Evolutionary conservation across 1,284 basidiomycete genomes (phyloP).

Genomic region (Ceratobasidium sp.): DNA sequence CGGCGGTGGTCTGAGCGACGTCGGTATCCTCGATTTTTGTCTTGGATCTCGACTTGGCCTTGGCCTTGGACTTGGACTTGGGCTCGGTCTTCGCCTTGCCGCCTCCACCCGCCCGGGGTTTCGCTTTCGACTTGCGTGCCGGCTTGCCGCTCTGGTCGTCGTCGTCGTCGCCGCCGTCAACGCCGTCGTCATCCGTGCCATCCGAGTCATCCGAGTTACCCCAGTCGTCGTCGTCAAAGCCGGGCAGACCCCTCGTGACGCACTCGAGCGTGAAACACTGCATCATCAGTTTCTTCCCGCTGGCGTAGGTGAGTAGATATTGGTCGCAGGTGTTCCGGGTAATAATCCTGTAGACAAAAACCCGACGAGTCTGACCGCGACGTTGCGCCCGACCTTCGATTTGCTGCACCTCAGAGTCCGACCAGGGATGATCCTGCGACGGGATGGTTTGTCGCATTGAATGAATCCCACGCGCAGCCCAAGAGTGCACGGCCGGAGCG

Average conservation of each 20-base stretch:
- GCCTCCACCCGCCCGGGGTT: too few relatives aligned
- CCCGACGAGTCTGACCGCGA: background rate
- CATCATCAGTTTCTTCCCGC: background rate
- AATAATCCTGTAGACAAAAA: background rate
- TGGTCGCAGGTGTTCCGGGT: background rate
- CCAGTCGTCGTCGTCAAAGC: background rate
- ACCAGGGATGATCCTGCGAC: background rate
- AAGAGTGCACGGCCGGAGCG: too few relatives aligned
- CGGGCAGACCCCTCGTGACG: background rate
- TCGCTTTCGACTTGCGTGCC: too few relatives aligned
- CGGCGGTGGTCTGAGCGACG: too few relatives aligned
- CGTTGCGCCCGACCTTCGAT: background rate
- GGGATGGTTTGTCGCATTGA: background rate
- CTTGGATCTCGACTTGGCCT: too few relatives aligned
- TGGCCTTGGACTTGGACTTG: too few relatives aligned
- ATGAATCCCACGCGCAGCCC: background rate
- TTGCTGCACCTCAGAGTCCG: background rate
- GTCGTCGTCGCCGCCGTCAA: too few relatives aligned
- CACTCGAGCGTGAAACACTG: background rate
- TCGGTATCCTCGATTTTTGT: too few relatives aligned
- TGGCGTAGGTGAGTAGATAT: background rate
- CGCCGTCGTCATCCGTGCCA: too few relatives aligned
- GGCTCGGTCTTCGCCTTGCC: too few relatives aligned
- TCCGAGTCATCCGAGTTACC: too few relatives aligned
- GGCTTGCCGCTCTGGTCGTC: too few relatives aligned